Evolutionary conservation across 2,329 filamentous ascomycete genomes (phyloP).

Genomic region (Alternaria atra): DNA sequence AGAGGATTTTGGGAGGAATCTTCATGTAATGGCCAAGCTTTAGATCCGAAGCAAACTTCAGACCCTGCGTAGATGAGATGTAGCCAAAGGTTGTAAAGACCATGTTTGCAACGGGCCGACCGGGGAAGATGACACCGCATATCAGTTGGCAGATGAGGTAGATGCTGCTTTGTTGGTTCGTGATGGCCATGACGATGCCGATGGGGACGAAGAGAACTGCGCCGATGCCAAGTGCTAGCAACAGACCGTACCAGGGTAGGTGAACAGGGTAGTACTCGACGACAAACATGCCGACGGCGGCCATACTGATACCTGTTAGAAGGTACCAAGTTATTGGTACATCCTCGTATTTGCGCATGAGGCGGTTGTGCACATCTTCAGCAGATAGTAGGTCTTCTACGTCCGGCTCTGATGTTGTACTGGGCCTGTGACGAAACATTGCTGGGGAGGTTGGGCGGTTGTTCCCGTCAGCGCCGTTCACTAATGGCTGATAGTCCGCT

Average conservation of each 20-base stretch:
- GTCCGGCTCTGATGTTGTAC: slow-evolving; percentile 48
- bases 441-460: slow-evolving; percentile 31
- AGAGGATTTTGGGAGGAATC: slow-evolving; percentile 80
- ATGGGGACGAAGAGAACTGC: slow-evolving; percentile 87
- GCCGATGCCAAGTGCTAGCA: slow-evolving; percentile 80
- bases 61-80: slow-evolving; percentile 85
- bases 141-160: slow-evolving; percentile 88
- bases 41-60: slow-evolving; percentile 87
- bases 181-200: slow-evolving; percentile 92
- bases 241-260: slow-evolving; percentile 84
- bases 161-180: slow-evolving; percentile 86
- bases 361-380: slow-evolving; percentile 83
- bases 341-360: slow-evolving; percentile 85
- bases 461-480: slow-evolving; percentile 46
- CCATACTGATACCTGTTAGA: slow-evolving; percentile 77
- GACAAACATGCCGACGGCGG: slow-evolving; percentile 80
- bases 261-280: slow-evolving; percentile 82
- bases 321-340: slow-evolving; percentile 85
- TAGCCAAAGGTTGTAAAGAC: slow-evolving; percentile 92
- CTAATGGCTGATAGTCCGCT: slow-evolving; percentile 47
- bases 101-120: slow-evolving; percentile 89
- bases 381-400: slow-evolving; percentile 67
- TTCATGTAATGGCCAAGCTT: slow-evolving; percentile 92
- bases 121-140: slow-evolving; percentile 82
- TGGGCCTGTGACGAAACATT: slow-evolving; percentile 31